These are phyloP conservation scores for Tetracladium marchalianum DNA, from an alignment of 495 filamentous ascomycete genomes.

Conservation along the genomic window DNA sequence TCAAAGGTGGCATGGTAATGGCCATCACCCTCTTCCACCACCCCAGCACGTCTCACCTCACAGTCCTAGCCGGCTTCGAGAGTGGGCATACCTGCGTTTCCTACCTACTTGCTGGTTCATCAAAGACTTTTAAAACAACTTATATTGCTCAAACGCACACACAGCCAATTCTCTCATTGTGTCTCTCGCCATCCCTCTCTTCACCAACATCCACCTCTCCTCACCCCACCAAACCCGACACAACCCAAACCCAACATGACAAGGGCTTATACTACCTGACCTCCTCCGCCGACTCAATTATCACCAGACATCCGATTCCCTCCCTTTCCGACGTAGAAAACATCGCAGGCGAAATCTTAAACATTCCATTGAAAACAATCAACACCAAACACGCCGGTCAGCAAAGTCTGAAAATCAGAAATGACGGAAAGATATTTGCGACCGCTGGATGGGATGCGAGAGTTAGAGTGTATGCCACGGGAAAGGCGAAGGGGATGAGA, in stretches of 20 bases:
- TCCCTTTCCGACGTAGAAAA: slow-evolving; percentile 4
- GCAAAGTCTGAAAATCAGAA: slow-evolving; percentile 67
- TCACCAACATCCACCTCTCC: too few relatives aligned
- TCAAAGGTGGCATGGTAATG: slow-evolving; percentile 88
- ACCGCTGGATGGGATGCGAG: slow-evolving; percentile 90
- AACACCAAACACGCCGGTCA: slow-evolving; percentile 87
- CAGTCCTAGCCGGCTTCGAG: slow-evolving; percentile 74
- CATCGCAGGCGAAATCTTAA: background rate
- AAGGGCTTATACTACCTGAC: slow-evolving; percentile 48
- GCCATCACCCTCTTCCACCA: slow-evolving; percentile 53
- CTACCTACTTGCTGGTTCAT: background rate
- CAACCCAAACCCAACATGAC: too few relatives aligned
- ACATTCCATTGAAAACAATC: slow-evolving; percentile 43
- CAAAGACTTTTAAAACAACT: slow-evolving; percentile 43
- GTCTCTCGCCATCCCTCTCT: slow-evolving; percentile 36
- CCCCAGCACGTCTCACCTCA: slow-evolving; percentile 8
- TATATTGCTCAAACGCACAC: slow-evolving; percentile 63
- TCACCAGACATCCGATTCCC: slow-evolving; percentile 37
- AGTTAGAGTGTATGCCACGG: slow-evolving; percentile 55
- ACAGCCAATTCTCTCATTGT: slow-evolving; percentile 79
- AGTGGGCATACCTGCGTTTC: slow-evolving; percentile 60
- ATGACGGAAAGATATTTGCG: slow-evolving; percentile 74
- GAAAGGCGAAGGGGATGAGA: slow-evolving; percentile 58
- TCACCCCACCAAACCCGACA: too few relatives aligned
- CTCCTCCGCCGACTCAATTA: slow-evolving; percentile 63